Evolutionary conservation across 139 green algal genomes (phyloP).

Genomic region (Closterium sp.): DNA sequence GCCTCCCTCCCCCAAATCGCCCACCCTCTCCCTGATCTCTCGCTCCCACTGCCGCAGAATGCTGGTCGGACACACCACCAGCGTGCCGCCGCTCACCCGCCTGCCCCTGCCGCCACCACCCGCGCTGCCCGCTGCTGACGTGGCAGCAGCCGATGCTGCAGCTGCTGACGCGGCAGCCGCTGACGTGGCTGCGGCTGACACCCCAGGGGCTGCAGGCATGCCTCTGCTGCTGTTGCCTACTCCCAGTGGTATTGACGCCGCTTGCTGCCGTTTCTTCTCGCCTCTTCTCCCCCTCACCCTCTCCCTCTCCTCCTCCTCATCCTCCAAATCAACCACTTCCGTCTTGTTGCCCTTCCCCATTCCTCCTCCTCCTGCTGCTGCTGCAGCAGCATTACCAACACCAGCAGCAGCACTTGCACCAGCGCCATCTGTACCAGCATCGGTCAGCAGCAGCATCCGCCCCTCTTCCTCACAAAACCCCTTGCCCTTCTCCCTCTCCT

Average conservation of each 20-base stretch:
- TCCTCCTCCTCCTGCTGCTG: neutral
- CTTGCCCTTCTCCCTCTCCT: neutral
- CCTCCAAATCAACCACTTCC: constrained; percentile 28
- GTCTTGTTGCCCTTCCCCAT: neutral
- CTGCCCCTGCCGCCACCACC: neutral
- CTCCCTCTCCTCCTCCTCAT: constrained; percentile 16
- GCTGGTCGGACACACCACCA: constrained; percentile 80
- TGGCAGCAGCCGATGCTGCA: neutral
- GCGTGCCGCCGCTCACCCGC: constrained; percentile 61
- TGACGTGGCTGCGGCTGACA: neutral
- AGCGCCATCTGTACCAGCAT: constrained; percentile 8
- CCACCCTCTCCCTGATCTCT: constrained; percentile 59
- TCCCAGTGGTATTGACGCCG: neutral
- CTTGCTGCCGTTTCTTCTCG: neutral
- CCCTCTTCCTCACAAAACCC: neutral
- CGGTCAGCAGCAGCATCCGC: neutral
- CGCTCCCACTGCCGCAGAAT: constrained; percentile 83
- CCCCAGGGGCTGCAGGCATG: neutral
- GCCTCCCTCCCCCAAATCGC: neutral
- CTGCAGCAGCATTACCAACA: constrained; percentile 29
- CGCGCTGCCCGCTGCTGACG: neutral
- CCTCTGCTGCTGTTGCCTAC: neutral
- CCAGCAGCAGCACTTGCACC: constrained; percentile 35
- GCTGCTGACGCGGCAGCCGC: neutral
- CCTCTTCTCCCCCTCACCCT: neutral